Percentiles rank a stretch among this genome's conserved stretches.
These are phyloP conservation scores for Colletotrichum lini DNA, from an alignment of 2,329 filamentous ascomycete species.

Conservation along the genomic window DNA sequence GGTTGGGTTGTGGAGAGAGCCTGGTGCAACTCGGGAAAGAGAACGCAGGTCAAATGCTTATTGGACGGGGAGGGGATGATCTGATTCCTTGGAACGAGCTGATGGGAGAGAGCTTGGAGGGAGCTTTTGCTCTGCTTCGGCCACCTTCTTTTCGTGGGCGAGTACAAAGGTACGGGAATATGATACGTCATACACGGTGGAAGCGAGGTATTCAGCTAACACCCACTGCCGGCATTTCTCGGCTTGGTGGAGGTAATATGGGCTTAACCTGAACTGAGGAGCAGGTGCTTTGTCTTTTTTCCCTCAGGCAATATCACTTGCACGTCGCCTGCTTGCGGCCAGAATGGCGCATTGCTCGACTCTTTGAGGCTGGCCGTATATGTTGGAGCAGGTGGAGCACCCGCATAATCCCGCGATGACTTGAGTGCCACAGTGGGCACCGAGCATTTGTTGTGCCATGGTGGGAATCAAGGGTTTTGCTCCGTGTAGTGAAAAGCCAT, in stretches of 20 bases:
- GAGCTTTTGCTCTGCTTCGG: conserved; percentile 24
- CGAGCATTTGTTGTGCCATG: not conserved
- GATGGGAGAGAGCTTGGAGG: not conserved
- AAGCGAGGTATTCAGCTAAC: conserved; percentile 39
- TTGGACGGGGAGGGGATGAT: conserved; percentile 29
- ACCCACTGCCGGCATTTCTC: conserved; percentile 37
- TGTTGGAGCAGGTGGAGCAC: not conserved
- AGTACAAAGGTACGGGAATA: conserved; percentile 31
- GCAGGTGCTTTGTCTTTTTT: not conserved
- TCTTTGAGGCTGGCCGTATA: not conserved
- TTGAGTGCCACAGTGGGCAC: not conserved
- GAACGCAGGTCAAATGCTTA: conserved; percentile 18
- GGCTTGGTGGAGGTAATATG: conserved; percentile 25
- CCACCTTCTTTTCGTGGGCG: conserved; percentile 17
- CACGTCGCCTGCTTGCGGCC: conserved; percentile 18
- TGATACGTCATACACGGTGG: conserved; percentile 31
- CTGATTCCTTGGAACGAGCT: conserved; percentile 33
- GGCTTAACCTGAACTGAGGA: not conserved
- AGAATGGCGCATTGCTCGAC: conserved; percentile 11
- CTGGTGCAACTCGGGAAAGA: conserved; percentile 18
- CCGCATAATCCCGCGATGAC: conserved; percentile 18
- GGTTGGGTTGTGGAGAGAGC: conserved; percentile 33
- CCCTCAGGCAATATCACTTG: conserved; percentile 16
- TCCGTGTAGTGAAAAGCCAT: not conserved
- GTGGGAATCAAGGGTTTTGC: not conserved